A percentile compares a stretch with the other conserved stretches of the same genome.
These are phyloP conservation scores for Entamoeba dispar DNA, from an alignment of 208 protist species.

Conservation along the genomic window DNA sequence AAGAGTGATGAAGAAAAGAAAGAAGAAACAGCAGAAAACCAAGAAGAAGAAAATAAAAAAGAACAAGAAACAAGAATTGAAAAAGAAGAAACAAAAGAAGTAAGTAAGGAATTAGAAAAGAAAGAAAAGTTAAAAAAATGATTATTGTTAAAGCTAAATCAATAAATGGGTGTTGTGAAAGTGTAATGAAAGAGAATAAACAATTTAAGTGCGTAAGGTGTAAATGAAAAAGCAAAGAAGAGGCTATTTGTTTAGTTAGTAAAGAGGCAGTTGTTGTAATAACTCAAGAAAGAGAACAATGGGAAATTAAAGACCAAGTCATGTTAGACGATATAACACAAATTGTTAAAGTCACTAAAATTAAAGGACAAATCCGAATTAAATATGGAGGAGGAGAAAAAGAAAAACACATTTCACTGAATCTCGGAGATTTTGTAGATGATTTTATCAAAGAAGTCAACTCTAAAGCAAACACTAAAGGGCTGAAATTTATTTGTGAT, in stretches of 20 bases:
- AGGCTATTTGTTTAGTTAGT: background rate
- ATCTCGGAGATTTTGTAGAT: background rate
- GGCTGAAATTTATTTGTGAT: too few species aligned
- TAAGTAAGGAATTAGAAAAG: background rate
- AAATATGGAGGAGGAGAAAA: background rate
- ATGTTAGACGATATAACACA: background rate
- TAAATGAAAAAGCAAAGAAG: background rate
- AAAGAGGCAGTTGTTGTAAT: background rate
- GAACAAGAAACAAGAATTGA: background rate
- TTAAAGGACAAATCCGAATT: background rate
- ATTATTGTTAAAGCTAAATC: background rate
- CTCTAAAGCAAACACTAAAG: background rate
- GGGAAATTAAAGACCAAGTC: background rate
- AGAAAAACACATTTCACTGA: background rate
- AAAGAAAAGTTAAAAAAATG: background rate
- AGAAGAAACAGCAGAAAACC: background rate
- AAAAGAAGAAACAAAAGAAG: background rate
- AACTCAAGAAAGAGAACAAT: background rate
- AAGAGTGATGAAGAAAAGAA: background rate
- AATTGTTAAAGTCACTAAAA: background rate
- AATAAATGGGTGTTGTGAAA: background rate
- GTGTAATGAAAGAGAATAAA: background rate
- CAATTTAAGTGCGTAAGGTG: background rate
- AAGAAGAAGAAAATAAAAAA: background rate
- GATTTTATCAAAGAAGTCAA: background rate